A percentile compares a stretch with the other conserved stretches of the same genome.
Evolutionary conservation across 768 basidiomycete species (phyloP).

Genomic region (Kwoniella sp.): DNA sequence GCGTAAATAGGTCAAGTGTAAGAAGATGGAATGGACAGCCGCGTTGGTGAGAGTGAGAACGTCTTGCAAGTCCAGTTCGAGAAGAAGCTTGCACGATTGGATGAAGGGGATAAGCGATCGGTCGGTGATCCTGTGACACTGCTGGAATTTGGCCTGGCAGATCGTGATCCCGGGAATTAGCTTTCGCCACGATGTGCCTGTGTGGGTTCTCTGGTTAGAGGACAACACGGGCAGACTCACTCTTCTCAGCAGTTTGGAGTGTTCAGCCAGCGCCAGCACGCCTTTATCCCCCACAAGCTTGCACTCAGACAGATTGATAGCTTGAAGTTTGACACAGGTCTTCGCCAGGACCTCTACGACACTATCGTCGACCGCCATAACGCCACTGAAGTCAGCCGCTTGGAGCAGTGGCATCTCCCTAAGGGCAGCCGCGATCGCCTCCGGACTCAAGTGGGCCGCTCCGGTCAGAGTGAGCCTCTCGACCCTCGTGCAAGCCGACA

Average conservation of each 20-base stretch:
- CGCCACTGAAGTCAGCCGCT: conserved; percentile 80
- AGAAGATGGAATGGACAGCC: conserved; percentile 81
- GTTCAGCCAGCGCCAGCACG: conserved; percentile 71
- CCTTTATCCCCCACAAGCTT: conserved; percentile 75
- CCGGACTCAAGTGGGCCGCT: conserved; percentile 69
- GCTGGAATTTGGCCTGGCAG: conserved; percentile 76
- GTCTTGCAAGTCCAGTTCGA: conserved; percentile 90
- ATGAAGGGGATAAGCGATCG: conserved; percentile 73
- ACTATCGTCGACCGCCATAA: conserved; percentile 68
- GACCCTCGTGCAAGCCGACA: conserved; percentile 74
- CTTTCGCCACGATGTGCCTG: too few relatives aligned
- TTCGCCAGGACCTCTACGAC: conserved; percentile 72
- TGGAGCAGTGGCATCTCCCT: conserved; percentile 74
- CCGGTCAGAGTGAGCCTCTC: conserved; percentile 87
- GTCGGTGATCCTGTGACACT: conserved; percentile 75
- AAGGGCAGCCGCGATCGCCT: conserved; percentile 67
- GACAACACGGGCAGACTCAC: conserved; percentile 41
- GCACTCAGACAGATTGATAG: conserved; percentile 87
- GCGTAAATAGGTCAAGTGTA: conserved; percentile 76
- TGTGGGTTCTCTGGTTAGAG: neutral
- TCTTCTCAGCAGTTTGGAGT: conserved; percentile 77
- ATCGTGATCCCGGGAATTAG: neutral
- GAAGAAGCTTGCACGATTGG: conserved; percentile 75
- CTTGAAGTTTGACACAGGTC: conserved; percentile 76
- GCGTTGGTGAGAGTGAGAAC: conserved; percentile 76